Conservation (phyloP, 495 filamentous ascomycete genomes). For the Penicillium canescens region DNA sequence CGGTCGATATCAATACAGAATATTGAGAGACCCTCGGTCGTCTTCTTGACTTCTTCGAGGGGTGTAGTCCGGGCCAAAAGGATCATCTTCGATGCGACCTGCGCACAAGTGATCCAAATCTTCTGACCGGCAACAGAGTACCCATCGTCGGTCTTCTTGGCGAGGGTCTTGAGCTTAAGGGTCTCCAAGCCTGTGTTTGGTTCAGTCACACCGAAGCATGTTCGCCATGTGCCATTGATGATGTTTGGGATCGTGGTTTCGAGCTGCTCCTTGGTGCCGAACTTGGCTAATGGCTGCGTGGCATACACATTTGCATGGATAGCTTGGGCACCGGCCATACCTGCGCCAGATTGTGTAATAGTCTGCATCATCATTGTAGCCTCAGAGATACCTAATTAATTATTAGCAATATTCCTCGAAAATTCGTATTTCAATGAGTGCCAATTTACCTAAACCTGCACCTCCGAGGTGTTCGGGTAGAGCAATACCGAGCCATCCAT, state of each 20-base stretch:
- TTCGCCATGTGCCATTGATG: slow-evolving; percentile 65
- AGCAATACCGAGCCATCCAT: slow-evolving; percentile 83
- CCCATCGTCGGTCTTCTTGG: slow-evolving; percentile 45
- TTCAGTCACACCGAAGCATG: slow-evolving; percentile 70
- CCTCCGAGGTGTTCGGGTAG: slow-evolving; percentile 72
- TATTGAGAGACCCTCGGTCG: slow-evolving; percentile 68
- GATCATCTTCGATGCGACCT: slow-evolving; percentile 77
- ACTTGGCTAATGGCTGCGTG: slow-evolving; percentile 72
- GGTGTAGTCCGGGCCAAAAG: slow-evolving; percentile 74
- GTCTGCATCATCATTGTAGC: slow-evolving; percentile 87
- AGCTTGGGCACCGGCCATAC: slow-evolving; percentile 74
- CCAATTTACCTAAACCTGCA: slow-evolving; percentile 64
- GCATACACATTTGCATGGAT: slow-evolving; percentile 80
- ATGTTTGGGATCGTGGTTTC: slow-evolving; percentile 64
- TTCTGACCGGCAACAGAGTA: slow-evolving; percentile 74
- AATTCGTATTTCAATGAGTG: slow-evolving; percentile 58
- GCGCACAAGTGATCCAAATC: slow-evolving; percentile 81
- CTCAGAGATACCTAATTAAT: slow-evolving; percentile 59
- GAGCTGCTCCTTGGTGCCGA: slow-evolving; percentile 62
- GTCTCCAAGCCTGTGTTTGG: slow-evolving; percentile 75
- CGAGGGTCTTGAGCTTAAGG: slow-evolving; percentile 63
- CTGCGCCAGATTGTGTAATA: slow-evolving; percentile 73
- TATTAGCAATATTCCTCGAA: background rate
- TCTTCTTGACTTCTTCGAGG: slow-evolving; percentile 61
- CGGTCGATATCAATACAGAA: slow-evolving; percentile 76